Evolutionary conservation across 1,139 yeast genomes (phyloP).

Genomic region (Meyerozyma sp.): DNA sequence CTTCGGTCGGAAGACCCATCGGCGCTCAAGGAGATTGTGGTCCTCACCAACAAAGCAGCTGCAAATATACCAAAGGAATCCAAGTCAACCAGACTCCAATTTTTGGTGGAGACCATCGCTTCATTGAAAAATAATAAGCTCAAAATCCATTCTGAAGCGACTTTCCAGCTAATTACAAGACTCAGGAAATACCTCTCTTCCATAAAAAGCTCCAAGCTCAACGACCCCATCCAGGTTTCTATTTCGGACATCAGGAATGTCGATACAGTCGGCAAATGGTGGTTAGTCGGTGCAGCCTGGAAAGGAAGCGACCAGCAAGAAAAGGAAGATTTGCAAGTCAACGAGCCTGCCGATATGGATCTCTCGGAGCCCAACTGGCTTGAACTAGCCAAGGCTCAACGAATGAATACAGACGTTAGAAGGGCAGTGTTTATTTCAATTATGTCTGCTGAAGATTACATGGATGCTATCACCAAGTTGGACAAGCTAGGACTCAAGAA

Average conservation of each 20-base stretch:
- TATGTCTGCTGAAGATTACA: conserved; percentile 90
- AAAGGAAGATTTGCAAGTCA: conserved; percentile 28
- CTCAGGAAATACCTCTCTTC: conserved; percentile 66
- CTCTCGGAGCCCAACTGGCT: conserved; percentile 82
- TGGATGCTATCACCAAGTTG: conserved; percentile 79
- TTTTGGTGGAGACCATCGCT: conserved; percentile 77
- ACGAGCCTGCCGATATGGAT: conserved; percentile 48
- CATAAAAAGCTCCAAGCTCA: conserved; percentile 36
- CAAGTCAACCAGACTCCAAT: conserved; percentile 65
- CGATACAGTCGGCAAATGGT: conserved; percentile 90
- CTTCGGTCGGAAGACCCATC: conserved; percentile 87
- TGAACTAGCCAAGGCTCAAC: conserved; percentile 74
- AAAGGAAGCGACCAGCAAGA: conserved; percentile 46
- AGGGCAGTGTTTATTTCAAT: conserved; percentile 89
- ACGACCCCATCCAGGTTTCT: conserved; percentile 81
- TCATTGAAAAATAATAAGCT: conserved; percentile 83
- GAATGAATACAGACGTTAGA: conserved; percentile 95
- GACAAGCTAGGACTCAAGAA: conserved; percentile 76
- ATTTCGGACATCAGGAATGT: conserved; percentile 75
- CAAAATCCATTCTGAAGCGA: conserved; percentile 45
- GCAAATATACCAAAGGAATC: conserved; percentile 15
- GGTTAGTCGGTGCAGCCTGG: conserved; percentile 99
- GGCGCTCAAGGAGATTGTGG: conserved; percentile 75
- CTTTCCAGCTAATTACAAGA: conserved; percentile 47
- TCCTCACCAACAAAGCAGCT: conserved; percentile 42